phyloP scores from a whole-genome alignment of 2,329 filamentous ascomycete species.

The Claviceps fusiformis region DNA sequence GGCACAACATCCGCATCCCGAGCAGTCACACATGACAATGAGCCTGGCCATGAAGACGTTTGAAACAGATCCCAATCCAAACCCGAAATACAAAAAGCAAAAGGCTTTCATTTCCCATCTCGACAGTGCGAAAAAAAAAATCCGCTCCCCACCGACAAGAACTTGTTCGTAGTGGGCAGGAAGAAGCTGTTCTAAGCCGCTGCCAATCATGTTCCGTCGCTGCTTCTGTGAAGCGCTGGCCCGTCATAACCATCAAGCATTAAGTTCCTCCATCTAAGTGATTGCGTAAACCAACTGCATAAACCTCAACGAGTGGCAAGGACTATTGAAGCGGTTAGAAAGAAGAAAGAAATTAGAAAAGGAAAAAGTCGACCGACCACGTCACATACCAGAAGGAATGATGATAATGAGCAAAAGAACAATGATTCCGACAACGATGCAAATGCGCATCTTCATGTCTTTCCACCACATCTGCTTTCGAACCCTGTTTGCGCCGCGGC shows the following conservation, averaged over 20 bases:
- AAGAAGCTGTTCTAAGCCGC: slow-evolving; percentile 1
- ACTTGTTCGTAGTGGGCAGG: slow-evolving; percentile 12
- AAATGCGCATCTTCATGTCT: slow-evolving; percentile 99
- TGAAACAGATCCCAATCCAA: slow-evolving; percentile 10
- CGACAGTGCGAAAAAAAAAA: slow-evolving; percentile 12
- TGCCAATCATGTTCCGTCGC: neutral
- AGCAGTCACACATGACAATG: neutral
- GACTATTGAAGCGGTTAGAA: slow-evolving; percentile 13
- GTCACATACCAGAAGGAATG: slow-evolving; percentile 62
- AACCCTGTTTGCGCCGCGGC: slow-evolving; percentile 88
- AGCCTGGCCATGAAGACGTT: neutral
- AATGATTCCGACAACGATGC: slow-evolving; percentile 80
- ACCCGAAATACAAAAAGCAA: slow-evolving; percentile 14
- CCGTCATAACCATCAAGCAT: neutral
- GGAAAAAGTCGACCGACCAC: neutral
- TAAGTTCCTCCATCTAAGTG: neutral
- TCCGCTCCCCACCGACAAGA: slow-evolving; percentile 23
- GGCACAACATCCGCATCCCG: neutral
- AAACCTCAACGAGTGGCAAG: slow-evolving; percentile 20
- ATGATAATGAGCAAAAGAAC: slow-evolving; percentile 89
- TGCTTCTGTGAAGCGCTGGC: neutral
- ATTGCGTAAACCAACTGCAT: slow-evolving; percentile 5
- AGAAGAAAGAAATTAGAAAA: neutral
- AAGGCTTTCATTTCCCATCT: slow-evolving; percentile 6
- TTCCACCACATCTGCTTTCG: slow-evolving; percentile 99